Conservation (phyloP, 305 asterid genomes). For the Fraxinus angustifolia region DNA sequence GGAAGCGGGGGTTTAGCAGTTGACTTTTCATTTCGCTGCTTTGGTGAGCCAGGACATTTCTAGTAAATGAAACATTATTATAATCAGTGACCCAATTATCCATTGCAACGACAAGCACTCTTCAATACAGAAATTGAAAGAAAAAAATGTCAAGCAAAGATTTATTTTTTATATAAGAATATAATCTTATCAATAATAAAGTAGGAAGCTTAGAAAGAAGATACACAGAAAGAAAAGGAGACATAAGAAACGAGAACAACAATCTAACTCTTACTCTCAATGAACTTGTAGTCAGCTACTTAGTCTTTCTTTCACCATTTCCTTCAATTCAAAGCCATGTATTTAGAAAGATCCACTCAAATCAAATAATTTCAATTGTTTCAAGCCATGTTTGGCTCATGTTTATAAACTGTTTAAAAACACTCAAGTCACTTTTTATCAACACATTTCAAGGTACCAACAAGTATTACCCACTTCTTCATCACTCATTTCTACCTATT, state of each 20-base stretch:
- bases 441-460: background rate
- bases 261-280: background rate
- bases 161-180: background rate
- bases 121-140: background rate
- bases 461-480: background rate
- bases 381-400: background rate
- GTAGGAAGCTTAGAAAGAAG: background rate
- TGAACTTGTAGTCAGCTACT: background rate
- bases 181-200: background rate
- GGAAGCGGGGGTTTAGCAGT: slow-evolving; percentile 93
- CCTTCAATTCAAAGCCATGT: background rate
- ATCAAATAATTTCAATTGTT: background rate
- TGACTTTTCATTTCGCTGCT: slow-evolving; percentile 54
- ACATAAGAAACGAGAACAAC: background rate
- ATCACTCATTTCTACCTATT: background rate
- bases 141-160: background rate
- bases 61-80: slow-evolving; percentile 41
- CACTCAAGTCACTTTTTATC: background rate
- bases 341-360: background rate
- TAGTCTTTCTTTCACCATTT: background rate
- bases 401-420: background rate
- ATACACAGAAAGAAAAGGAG: background rate
- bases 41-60: slow-evolving; percentile 79
- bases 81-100: slow-evolving; percentile 20
- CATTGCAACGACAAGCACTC: slow-evolving; percentile 15